These are phyloP conservation scores for Bolboschoenus planiculmis DNA, from an alignment of 176 grass and related monocot genomes.

Conservation along the genomic window DNA sequence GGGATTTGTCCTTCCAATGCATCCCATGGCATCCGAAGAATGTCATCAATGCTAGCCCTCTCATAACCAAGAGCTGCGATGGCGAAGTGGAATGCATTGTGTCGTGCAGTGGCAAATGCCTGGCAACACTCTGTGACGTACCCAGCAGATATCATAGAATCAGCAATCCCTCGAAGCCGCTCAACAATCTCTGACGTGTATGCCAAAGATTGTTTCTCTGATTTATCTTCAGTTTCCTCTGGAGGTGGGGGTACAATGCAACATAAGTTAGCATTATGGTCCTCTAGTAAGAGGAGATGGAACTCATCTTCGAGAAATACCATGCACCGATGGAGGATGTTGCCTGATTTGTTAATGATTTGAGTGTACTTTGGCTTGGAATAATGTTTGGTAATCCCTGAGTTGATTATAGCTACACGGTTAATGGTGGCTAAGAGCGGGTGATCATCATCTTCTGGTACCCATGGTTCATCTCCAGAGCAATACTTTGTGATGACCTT, in stretches of 20 bases:
- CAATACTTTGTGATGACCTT: constrained; percentile 49
- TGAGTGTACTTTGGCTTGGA: constrained; percentile 20
- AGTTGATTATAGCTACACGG: not conserved
- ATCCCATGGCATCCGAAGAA: constrained; percentile 71
- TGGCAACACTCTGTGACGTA: constrained; percentile 76
- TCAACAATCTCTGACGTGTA: constrained; percentile 42
- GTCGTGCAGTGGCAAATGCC: constrained; percentile 50
- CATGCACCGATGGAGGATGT: constrained; percentile 63
- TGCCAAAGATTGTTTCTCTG: not conserved
- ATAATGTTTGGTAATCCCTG: not conserved
- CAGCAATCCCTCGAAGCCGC: constrained; percentile 45
- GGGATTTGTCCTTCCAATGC: constrained; percentile 50
- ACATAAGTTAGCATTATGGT: constrained; percentile 16
- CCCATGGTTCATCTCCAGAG: constrained; percentile 43
- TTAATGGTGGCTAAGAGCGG: constrained; percentile 44
- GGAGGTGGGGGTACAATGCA: constrained; percentile 13
- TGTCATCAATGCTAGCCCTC: constrained; percentile 59
- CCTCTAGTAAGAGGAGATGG: constrained; percentile 48
- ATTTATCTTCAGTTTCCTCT: not conserved
- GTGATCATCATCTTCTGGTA: not conserved
- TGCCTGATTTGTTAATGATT: constrained; percentile 46
- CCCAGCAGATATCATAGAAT: constrained; percentile 42
- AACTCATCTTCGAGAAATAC: constrained; percentile 85
- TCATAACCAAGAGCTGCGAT: constrained; percentile 67
- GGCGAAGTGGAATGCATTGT: constrained; percentile 46